phyloP scores from a whole-genome alignment of 192 early-diverging fungal species.

The Mortierella claussenii region DNA sequence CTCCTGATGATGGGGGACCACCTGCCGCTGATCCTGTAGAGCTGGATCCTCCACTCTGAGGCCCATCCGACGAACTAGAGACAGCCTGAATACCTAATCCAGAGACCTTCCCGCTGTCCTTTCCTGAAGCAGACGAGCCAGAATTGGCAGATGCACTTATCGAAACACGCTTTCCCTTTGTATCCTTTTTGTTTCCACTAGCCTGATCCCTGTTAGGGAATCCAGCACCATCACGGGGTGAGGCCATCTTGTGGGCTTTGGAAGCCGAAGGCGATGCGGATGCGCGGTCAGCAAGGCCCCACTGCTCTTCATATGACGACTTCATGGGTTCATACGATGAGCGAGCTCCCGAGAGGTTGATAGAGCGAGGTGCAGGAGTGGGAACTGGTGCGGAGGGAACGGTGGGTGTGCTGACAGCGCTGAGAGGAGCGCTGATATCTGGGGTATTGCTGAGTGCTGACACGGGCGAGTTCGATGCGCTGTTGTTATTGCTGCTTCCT shows the following conservation, averaged over 20 bases:
- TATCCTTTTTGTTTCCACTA: constrained; percentile 27
- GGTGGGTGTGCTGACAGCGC: not conserved
- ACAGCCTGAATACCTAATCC: constrained; percentile 41
- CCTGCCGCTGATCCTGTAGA: constrained; percentile 12
- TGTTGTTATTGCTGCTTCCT: constrained; percentile 37
- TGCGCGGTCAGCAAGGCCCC: constrained; percentile 35
- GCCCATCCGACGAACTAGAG: constrained; percentile 4
- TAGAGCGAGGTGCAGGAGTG: constrained; percentile 23
- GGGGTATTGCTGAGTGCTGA: constrained; percentile 49
- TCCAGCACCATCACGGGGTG: constrained; percentile 35
- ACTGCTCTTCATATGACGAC: constrained; percentile 60
- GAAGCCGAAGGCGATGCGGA: constrained; percentile 13
- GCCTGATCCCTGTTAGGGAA: constrained; percentile 24
- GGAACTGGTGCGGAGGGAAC: not conserved
- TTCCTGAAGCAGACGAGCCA: not conserved
- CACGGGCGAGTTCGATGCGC: constrained; percentile 29
- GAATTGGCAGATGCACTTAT: constrained; percentile 8
- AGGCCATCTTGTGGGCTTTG: constrained; percentile 31
- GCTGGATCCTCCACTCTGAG: constrained; percentile 12
- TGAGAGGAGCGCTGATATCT: too few relatives aligned
- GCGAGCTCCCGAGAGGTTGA: constrained; percentile 44
- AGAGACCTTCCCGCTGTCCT: constrained; percentile 18
- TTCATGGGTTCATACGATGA: constrained; percentile 62
- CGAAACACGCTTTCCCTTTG: constrained; percentile 31
- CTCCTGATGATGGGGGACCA: constrained; percentile 5